A percentile compares a stretch with the other conserved stretches of the same genome.
phyloP scores from a whole-genome alignment of 2,329 filamentous ascomycete species.

The Sporothrix brasiliensis region DNA sequence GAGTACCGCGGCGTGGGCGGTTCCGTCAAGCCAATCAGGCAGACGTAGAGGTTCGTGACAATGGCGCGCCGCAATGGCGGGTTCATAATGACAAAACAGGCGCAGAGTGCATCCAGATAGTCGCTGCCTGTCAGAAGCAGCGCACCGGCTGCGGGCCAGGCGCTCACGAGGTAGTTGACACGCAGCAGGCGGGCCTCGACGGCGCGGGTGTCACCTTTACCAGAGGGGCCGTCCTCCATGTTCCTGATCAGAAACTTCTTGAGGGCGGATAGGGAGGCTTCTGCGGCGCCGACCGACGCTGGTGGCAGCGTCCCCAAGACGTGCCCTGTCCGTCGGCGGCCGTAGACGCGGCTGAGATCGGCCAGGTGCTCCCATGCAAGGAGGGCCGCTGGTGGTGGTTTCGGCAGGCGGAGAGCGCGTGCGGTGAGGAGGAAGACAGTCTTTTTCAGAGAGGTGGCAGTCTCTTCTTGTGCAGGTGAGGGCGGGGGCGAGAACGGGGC shows the following conservation, averaged over 20 bases:
- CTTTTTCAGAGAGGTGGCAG: conserved; percentile 55
- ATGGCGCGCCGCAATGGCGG: conserved; percentile 67
- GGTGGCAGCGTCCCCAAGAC: conserved; percentile 56
- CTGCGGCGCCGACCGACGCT: conserved; percentile 53
- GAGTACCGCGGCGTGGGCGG: conserved; percentile 69
- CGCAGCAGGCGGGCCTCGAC: conserved; percentile 59
- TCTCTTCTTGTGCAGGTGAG: conserved; percentile 35
- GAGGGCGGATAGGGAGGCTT: conserved; percentile 58
- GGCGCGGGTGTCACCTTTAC: conserved; percentile 51
- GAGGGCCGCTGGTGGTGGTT: conserved; percentile 48
- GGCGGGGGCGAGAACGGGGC: conserved; percentile 40
- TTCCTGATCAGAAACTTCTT: conserved; percentile 65
- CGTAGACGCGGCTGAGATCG: conserved; percentile 68
- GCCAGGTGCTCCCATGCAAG: conserved; percentile 69
- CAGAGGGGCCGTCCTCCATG: conserved; percentile 63
- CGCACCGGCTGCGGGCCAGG: conserved; percentile 58
- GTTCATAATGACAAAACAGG: conserved; percentile 66
- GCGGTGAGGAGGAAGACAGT: conserved; percentile 66
- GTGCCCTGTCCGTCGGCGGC: conserved; percentile 61
- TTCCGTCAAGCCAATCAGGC: conserved; percentile 70
- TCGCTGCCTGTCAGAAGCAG: conserved; percentile 83
- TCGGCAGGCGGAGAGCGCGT: conserved; percentile 46
- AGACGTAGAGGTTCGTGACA: conserved; percentile 73
- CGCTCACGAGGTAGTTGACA: conserved; percentile 66
- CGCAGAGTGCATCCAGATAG: conserved; percentile 75